Evolutionary conservation across 108 stramenopile genomes (phyloP).

Genomic region (Pseudonitzschia multistriata): DNA sequence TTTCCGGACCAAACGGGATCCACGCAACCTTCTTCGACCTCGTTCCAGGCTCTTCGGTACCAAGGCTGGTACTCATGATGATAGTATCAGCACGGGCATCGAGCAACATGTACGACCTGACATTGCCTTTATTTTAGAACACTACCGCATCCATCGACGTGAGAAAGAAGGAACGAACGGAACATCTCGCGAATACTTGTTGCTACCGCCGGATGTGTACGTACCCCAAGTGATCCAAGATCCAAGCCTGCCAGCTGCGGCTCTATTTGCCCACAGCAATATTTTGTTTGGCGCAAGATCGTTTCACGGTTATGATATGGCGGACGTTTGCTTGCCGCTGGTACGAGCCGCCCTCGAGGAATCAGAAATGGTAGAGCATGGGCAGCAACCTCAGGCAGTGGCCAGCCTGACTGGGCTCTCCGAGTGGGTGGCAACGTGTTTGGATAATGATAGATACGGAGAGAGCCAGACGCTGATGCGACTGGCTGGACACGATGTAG

Average conservation of each 20-base stretch:
- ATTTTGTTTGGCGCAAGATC: slow-evolving; percentile 65
- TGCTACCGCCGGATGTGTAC: slow-evolving; percentile 30
- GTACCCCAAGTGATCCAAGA: slow-evolving; percentile 16
- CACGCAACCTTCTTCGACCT: neutral
- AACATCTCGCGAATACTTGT: slow-evolving; percentile 40
- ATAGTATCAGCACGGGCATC: neutral
- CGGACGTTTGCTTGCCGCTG: slow-evolving; percentile 54
- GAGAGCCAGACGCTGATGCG: slow-evolving; percentile 1
- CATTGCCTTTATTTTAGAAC: slow-evolving; percentile 22
- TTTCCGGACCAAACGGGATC: neutral
- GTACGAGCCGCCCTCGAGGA: slow-evolving; percentile 59
- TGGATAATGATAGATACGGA: slow-evolving; percentile 29
- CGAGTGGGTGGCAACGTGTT: slow-evolving; percentile 52
- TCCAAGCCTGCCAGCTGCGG: slow-evolving; percentile 27
- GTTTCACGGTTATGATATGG: slow-evolving; percentile 26
- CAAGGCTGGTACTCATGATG: neutral
- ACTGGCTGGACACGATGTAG: slow-evolving; percentile 1
- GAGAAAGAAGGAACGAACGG: slow-evolving; percentile 15
- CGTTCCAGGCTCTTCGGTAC: neutral
- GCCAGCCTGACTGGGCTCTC: slow-evolving; percentile 66
- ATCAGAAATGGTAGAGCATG: slow-evolving; percentile 46
- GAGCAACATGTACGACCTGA: slow-evolving; percentile 11
- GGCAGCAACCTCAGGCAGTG: slow-evolving; percentile 77
- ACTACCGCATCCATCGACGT: slow-evolving; percentile 21
- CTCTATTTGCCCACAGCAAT: slow-evolving; percentile 59